Evolutionary conservation across 371 early-diverging fungal genomes (phyloP).

Genomic region (Mucor mucedo): DNA sequence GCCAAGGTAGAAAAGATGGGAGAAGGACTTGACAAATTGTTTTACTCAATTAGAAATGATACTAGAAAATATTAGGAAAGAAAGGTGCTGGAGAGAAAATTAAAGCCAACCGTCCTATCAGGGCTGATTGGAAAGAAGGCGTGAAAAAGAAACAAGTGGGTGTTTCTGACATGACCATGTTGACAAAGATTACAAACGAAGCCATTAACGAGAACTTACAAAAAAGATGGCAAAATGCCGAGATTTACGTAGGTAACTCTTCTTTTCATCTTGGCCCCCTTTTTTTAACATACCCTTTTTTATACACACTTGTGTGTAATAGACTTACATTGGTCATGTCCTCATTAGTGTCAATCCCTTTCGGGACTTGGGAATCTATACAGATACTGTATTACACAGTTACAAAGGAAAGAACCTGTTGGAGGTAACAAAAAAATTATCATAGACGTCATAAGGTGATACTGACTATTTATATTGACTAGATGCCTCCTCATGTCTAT

Average conservation of each 20-base stretch:
- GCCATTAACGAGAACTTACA: constrained; percentile 86
- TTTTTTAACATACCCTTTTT: not conserved
- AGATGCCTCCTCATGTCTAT: constrained; percentile 88
- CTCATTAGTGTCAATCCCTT: constrained; percentile 91
- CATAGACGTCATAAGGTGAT: not conserved
- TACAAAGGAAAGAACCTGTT: constrained; percentile 86
- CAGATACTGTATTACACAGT: constrained; percentile 70
- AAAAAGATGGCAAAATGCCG: constrained; percentile 82
- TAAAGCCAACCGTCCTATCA: constrained; percentile 61
- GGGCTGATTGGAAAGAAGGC: constrained; percentile 86
- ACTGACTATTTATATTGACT: not conserved
- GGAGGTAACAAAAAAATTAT: constrained; percentile 59
- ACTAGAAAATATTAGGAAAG: constrained; percentile 20
- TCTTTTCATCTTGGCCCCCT: not conserved
- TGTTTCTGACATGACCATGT: constrained; percentile 86
- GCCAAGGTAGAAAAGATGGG: not conserved
- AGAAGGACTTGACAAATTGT: too few species aligned
- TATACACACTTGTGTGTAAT: constrained; percentile 5
- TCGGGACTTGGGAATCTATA: constrained; percentile 84
- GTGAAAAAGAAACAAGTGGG: constrained; percentile 86
- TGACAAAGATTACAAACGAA: constrained; percentile 87
- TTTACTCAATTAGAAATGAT: too few species aligned
- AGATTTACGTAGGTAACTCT: constrained; percentile 75
- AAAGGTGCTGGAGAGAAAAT: constrained; percentile 52
- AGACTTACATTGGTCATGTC: constrained; percentile 91